A percentile compares a stretch with the other conserved stretches of the same genome.
phyloP scores from a whole-genome alignment of 2,329 filamentous ascomycete genomes.

The Akanthomyces uredinophilus region DNA sequence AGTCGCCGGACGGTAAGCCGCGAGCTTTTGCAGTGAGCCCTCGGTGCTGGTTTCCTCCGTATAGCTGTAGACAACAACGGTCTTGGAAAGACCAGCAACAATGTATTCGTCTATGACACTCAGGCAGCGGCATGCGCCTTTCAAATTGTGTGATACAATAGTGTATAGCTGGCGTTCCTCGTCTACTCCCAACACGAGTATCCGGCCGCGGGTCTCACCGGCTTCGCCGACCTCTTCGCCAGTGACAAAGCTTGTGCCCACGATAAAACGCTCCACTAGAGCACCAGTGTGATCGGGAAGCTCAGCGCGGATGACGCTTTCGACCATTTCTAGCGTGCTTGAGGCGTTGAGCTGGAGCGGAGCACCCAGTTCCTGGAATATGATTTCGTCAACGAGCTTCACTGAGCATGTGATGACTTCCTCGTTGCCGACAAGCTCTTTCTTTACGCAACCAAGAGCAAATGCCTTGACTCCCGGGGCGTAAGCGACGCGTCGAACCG shows the following conservation, averaged over 20 bases:
- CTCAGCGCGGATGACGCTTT: conserved; percentile 74
- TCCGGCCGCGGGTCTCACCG: conserved; percentile 59
- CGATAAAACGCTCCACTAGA: conserved; percentile 72
- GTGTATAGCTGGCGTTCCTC: conserved; percentile 67
- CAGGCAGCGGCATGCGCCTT: conserved; percentile 75
- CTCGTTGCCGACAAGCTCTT: conserved; percentile 63
- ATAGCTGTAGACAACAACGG: conserved; percentile 59
- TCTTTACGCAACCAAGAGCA: conserved; percentile 77
- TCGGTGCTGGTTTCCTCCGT: conserved; percentile 49
- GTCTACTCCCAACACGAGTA: conserved; percentile 80
- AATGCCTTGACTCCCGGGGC: conserved; percentile 75
- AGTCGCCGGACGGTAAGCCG: conserved; percentile 75
- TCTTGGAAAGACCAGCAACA: conserved; percentile 85
- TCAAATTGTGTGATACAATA: conserved; percentile 64
- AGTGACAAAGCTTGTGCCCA: conserved; percentile 76
- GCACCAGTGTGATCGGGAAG: conserved; percentile 55
- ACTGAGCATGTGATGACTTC: conserved; percentile 79
- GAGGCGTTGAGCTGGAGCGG: conserved; percentile 55
- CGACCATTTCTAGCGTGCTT: conserved; percentile 64
- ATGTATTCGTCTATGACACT: conserved; percentile 71
- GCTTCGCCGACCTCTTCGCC: conserved; percentile 50
- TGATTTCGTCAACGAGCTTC: conserved; percentile 82
- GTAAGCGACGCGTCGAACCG: conserved; percentile 81
- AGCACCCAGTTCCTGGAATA: conserved; percentile 71
- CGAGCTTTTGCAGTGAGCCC: conserved; percentile 62